A percentile compares a stretch with the other conserved stretches of the same genome.
Evolutionary conservation across 1,139 yeast species (phyloP).

Genomic region (Saccharomyces hybrid): DNA sequence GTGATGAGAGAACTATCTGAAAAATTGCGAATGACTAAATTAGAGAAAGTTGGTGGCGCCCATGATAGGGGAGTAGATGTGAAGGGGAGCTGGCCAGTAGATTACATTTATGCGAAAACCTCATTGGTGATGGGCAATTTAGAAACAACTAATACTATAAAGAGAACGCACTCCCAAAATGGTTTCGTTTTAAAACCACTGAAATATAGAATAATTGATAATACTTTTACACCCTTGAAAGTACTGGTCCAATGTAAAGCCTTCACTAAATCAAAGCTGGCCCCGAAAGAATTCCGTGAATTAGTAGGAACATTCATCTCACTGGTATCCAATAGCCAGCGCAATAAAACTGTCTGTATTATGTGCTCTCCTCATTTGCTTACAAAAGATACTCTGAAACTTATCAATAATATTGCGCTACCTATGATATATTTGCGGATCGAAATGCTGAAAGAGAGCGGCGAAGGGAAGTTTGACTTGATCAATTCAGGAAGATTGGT

Average conservation of each 20-base stretch:
- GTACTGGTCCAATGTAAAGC: slow-evolving; percentile 54
- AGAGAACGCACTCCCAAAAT: slow-evolving; percentile 27
- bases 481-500: slow-evolving; percentile 36
- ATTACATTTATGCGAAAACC: slow-evolving; percentile 12
- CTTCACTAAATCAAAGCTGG: slow-evolving; percentile 38
- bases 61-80: slow-evolving; percentile 71
- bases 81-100: slow-evolving; percentile 51
- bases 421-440: slow-evolving; percentile 51
- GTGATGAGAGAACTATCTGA: slow-evolving; percentile 42
- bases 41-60: slow-evolving; percentile 54
- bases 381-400: slow-evolving; percentile 51
- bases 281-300: slow-evolving; percentile 50
- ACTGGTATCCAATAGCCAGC: slow-evolving; percentile 31
- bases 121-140: background rate
- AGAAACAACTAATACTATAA: background rate
- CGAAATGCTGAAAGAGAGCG: slow-evolving; percentile 18
- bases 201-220: slow-evolving; percentile 6
- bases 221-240: slow-evolving; percentile 22
- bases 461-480: slow-evolving; percentile 34
- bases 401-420: slow-evolving; percentile 45
- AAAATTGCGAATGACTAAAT: slow-evolving; percentile 35
- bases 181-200: slow-evolving; percentile 29
- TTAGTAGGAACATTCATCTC: slow-evolving; percentile 48
- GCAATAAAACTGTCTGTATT: slow-evolving; percentile 35
- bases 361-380: slow-evolving; percentile 54